Evolutionary conservation across 2,329 filamentous ascomycete genomes (phyloP).

Genomic region (Xylariaceae sp.): DNA sequence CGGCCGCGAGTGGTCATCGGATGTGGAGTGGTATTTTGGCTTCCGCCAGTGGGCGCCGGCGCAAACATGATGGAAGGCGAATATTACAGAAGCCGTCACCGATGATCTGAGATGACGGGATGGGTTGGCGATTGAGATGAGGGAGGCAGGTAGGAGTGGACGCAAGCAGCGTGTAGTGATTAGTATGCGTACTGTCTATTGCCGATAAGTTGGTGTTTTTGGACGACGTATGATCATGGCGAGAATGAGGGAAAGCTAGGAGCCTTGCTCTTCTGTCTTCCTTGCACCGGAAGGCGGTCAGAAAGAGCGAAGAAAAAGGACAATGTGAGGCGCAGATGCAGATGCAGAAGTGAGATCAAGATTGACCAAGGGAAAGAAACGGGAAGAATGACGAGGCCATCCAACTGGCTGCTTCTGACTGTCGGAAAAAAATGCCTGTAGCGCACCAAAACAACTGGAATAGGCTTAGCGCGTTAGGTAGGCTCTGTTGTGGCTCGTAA

Average conservation of each 20-base stretch:
- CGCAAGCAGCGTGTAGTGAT: slow-evolving; percentile 9
- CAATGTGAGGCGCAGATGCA: slow-evolving; percentile 3
- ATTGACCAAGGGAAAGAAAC: slow-evolving; percentile 25
- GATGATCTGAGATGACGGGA: slow-evolving; percentile 13
- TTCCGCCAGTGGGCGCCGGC: slow-evolving; percentile 47
- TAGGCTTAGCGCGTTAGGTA: slow-evolving; percentile 7
- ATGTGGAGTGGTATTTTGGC: slow-evolving; percentile 36
- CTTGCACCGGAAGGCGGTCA: slow-evolving; percentile 15
- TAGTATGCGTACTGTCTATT: slow-evolving; percentile 8
- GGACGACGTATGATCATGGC: slow-evolving; percentile 23
- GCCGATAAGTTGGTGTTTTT: slow-evolving; percentile 28
- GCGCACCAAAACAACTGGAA: slow-evolving; percentile 13
- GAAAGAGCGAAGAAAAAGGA: slow-evolving; percentile 13
- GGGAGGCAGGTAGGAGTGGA: slow-evolving; percentile 1
- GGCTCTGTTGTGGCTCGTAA: no score
- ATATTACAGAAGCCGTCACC: slow-evolving; percentile 12
- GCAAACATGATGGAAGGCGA: slow-evolving; percentile 52
- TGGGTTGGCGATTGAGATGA: slow-evolving; percentile 7
- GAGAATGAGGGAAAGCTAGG: slow-evolving; percentile 8
- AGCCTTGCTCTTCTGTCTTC: background rate
- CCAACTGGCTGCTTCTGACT: slow-evolving; percentile 27
- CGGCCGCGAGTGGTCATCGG: slow-evolving; percentile 54
- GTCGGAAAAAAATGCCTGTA: slow-evolving; percentile 24
- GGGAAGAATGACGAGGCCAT: slow-evolving; percentile 33
- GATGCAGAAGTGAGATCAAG: slow-evolving; percentile 21